Evolutionary conservation across 352 stramenopile species (phyloP).

Genomic region (Blastocystis sp.): DNA sequence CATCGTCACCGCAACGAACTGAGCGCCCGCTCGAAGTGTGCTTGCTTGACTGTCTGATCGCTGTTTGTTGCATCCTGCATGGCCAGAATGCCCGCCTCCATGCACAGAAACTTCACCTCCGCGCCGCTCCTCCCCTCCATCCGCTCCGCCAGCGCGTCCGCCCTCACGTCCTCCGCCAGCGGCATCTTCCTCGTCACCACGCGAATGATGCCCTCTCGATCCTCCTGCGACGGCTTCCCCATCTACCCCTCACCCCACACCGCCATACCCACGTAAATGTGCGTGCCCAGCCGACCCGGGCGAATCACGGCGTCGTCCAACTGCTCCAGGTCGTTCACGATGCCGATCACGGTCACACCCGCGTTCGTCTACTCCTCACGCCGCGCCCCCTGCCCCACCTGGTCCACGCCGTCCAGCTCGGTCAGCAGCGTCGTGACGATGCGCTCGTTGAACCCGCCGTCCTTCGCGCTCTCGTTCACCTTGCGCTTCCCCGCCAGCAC

Average conservation of each 20-base stretch:
- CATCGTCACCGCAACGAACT: constrained; percentile 41
- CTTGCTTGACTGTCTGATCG: neutral
- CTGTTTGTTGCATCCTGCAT: constrained; percentile 47
- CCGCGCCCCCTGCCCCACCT: neutral
- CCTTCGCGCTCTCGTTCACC: constrained; percentile 1
- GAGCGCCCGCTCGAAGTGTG: neutral
- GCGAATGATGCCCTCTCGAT: constrained; percentile 76
- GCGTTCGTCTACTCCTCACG: neutral
- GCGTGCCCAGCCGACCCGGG: constrained; percentile 81
- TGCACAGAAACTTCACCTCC: constrained; percentile 16
- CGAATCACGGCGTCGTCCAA: constrained; percentile 54
- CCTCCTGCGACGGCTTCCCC: constrained; percentile 73
- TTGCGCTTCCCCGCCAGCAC: constrained; percentile 27
- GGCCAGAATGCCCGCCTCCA: constrained; percentile 17
- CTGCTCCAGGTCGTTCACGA: constrained; percentile 9
- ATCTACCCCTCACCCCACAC: constrained; percentile 73
- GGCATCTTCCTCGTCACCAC: constrained; percentile 79
- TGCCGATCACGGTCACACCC: constrained; percentile 43
- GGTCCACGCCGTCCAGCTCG: constrained; percentile 21
- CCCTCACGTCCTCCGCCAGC: constrained; percentile 75
- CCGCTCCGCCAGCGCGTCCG: constrained; percentile 73
- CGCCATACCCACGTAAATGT: constrained; percentile 75
- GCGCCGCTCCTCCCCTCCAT: constrained; percentile 39
- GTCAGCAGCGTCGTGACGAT: constrained; percentile 38
- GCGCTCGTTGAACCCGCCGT: constrained; percentile 62